Base-by-base conservation (phyloP, 2,329 filamentous ascomycete genomes). In the Colletotrichum shisoi region DNA sequence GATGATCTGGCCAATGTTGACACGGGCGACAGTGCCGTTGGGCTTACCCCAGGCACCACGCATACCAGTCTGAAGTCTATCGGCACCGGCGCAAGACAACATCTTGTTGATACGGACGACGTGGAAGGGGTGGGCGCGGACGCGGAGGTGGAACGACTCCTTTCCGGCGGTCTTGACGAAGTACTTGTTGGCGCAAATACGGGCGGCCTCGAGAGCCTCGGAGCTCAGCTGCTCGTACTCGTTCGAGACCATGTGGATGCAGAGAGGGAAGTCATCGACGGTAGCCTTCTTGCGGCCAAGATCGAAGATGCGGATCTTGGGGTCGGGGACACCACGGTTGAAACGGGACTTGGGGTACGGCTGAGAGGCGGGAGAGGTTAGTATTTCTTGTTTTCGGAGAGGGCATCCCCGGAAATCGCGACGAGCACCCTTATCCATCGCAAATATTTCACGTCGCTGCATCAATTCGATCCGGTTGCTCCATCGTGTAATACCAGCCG, bases 81-180 rank as follows among this genome's bases (percentile, higher is more conserved):
- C 95, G 90, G 95, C 95, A 89, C 95, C 95, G 80, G 95, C 95
- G 84, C 95, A 99, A 81, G 95, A 98, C 93, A 99, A 94, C 95
- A 99, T 99, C 92, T 99, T 99, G 93, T 99, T 99, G 94, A 99
- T 99, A 85, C 95, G 95, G 88, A 99, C 91, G 85, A 99, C 95
- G 89, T 99, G 95, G 93, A 92, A 99, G 75, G 95, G 95, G 89
- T 99, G 95, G 80, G 93, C 94, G 81, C 95, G 89, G 79, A 91
- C 86, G 76, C 89, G 88, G 74, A 91, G 83, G 81, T 91, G 89
- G 87, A 91, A 91, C 79, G 83, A 82, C 79, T 91, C 89, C 86
- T 91, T 91, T 81, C 89, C 89, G 76, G 84, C 82, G 76, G 83
- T 81, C 87, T 91, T 91, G 82, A 89, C 87, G 73, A 91, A 82